Evolutionary conservation across 768 basidiomycete species (phyloP).

Genomic region (Exsudoporus frostii): DNA sequence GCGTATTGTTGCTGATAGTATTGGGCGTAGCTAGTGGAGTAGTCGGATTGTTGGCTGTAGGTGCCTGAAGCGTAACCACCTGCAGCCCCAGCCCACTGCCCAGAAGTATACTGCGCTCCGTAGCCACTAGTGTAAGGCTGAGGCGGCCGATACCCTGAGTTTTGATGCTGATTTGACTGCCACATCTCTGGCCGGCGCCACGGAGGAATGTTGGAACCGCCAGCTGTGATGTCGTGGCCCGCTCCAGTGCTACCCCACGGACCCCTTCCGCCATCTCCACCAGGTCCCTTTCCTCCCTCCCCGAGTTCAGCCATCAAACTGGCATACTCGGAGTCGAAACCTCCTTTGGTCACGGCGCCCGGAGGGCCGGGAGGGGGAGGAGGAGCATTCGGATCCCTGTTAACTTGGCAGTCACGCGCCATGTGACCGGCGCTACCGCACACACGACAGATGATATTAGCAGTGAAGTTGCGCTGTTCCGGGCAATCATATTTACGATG

Average conservation of each 20-base stretch:
- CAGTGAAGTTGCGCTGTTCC: constrained; percentile 96
- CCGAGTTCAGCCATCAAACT: constrained; percentile 97
- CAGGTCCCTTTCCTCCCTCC: constrained; percentile 62
- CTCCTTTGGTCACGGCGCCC: constrained; percentile 52
- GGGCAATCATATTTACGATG: constrained; percentile 99
- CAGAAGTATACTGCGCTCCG: constrained; percentile 40
- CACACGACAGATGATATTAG: constrained; percentile 98
- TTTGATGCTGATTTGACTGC: constrained; percentile 59
- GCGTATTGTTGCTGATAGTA: constrained; percentile 89
- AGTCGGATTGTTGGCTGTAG: constrained; percentile 56
- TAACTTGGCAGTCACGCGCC: constrained; percentile 96
- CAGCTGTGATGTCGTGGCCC: constrained; percentile 50
- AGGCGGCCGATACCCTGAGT: constrained; percentile 65
- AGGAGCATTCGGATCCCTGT: constrained; percentile 80
- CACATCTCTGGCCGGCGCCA: constrained; percentile 91
- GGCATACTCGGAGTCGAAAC: constrained; percentile 97
- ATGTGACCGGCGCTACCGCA: constrained; percentile 99
- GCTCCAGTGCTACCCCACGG: constrained; percentile 68
- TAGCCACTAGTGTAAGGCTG: constrained; percentile 54
- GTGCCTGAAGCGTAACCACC: constrained; percentile 32
- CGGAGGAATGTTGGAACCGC: constrained; percentile 79
- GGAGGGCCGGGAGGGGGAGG: constrained; percentile 41
- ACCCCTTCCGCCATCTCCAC: constrained; percentile 51
- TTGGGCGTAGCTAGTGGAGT: constrained; percentile 72
- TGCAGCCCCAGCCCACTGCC: constrained; percentile 35